phyloP scores from a whole-genome alignment of 2,329 filamentous ascomycete species.

The Neoascochyta sp. region DNA sequence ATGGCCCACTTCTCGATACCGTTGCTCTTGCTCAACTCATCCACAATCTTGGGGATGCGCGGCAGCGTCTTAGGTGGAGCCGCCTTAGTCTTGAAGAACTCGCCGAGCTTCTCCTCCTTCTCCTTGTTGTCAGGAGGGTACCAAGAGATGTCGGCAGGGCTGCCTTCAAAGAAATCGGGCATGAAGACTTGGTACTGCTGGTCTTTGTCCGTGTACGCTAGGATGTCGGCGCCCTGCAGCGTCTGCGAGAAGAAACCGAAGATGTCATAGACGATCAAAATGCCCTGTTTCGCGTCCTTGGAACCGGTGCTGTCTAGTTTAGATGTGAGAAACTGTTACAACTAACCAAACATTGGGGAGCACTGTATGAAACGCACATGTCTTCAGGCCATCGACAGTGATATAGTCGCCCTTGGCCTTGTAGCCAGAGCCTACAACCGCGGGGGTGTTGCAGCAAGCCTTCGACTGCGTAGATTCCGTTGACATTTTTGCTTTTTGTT shows the following conservation, averaged over 20 bases:
- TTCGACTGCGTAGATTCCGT: conserved; percentile 36
- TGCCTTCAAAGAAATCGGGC: conserved; percentile 84
- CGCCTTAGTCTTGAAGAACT: conserved; percentile 57
- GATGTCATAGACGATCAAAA: conserved; percentile 60
- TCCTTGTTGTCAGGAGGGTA: conserved; percentile 59
- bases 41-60: conserved; percentile 53
- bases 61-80: conserved; percentile 56
- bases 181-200: conserved; percentile 80
- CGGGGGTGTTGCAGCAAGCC: conserved; percentile 49
- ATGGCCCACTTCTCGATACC: conserved; percentile 57
- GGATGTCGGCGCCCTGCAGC: conserved; percentile 61
- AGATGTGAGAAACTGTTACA: neutral
- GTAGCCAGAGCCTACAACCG: conserved; percentile 50
- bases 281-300: conserved; percentile 53
- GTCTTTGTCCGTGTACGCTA: conserved; percentile 61
- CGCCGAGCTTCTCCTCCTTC: conserved; percentile 56
- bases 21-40: conserved; percentile 49
- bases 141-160: conserved; percentile 61
- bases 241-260: conserved; percentile 64
- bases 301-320: conserved; percentile 53
- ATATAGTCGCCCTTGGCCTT: conserved; percentile 57
- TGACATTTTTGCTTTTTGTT: conserved; percentile 28
- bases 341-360: neutral
- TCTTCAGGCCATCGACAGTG: conserved; percentile 59
- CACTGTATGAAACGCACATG: conserved; percentile 46